Evolutionary conservation across 352 stramenopile species (phyloP).

Genomic region (Achlya hypogyna): DNA sequence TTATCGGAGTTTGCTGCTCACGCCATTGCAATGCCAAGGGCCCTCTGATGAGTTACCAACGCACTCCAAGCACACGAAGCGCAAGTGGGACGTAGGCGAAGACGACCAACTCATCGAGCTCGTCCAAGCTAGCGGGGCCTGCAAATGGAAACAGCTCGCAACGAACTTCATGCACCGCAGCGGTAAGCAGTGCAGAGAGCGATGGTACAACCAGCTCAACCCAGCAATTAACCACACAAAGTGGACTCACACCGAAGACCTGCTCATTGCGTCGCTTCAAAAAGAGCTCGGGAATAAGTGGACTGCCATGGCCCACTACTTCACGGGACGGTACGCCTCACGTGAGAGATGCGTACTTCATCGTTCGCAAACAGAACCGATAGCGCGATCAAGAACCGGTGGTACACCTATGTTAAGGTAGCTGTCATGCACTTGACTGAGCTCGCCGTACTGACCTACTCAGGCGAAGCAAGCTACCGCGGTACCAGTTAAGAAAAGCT

Average conservation of each 20-base stretch:
- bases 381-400: constrained; percentile 98
- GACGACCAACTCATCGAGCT: background rate
- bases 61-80: too few relatives aligned
- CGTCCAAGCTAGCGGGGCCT: background rate
- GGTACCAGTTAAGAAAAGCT: too few relatives aligned
- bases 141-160: background rate
- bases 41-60: too few relatives aligned
- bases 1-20: too few relatives aligned
- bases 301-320: constrained; percentile 95
- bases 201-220: constrained; percentile 81
- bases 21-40: too few relatives aligned
- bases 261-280: constrained; percentile 77
- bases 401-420: constrained; percentile 37
- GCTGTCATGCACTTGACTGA: too few relatives aligned
- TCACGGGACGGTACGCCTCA: constrained; percentile 70
- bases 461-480: background rate
- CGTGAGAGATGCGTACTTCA: background rate
- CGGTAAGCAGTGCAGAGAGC: background rate
- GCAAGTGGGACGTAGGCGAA: background rate
- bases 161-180: background rate
- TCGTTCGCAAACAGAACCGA: constrained; percentile 39
- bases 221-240: constrained; percentile 63
- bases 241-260: constrained; percentile 79
- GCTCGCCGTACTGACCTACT: too few relatives aligned
- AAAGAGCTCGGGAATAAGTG: constrained; percentile 91